Conservation (phyloP, 2,329 filamentous ascomycete genomes). For the Colletotrichum lentis region DNA sequence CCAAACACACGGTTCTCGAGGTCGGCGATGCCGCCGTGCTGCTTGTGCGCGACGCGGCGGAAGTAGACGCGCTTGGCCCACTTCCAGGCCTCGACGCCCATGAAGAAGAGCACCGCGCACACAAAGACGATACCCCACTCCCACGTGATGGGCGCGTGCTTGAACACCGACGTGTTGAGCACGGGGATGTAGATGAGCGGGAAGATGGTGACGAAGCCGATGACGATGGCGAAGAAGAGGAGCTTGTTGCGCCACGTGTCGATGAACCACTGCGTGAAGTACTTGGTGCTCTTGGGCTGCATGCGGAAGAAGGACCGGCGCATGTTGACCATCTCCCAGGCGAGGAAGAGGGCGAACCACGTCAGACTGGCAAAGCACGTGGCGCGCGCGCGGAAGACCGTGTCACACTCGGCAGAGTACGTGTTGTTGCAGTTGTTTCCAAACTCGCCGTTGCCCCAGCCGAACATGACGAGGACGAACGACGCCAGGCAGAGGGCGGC, state of each 20-base stretch:
- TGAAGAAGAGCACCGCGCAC: slow-evolving; percentile 63
- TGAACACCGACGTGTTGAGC: slow-evolving; percentile 65
- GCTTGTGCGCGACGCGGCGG: slow-evolving; percentile 44
- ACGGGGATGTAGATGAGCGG: slow-evolving; percentile 65
- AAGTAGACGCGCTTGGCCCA: slow-evolving; percentile 61
- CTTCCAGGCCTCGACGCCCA: slow-evolving; percentile 67
- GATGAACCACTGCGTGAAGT: slow-evolving; percentile 71
- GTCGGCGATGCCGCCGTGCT: slow-evolving; percentile 40
- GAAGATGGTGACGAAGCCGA: slow-evolving; percentile 57
- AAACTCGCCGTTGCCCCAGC: slow-evolving; percentile 61
- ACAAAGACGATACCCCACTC: slow-evolving; percentile 69
- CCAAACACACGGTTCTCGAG: slow-evolving; percentile 48
- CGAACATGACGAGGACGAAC: slow-evolving; percentile 62
- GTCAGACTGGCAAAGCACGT: slow-evolving; percentile 77
- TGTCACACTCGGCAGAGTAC: slow-evolving; percentile 62
- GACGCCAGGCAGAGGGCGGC: slow-evolving; percentile 64
- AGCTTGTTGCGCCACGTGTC: slow-evolving; percentile 76
- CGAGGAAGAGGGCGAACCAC: slow-evolving; percentile 77
- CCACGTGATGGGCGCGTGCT: slow-evolving; percentile 66
- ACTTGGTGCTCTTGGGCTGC: slow-evolving; percentile 67
- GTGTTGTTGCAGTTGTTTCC: slow-evolving; percentile 66
- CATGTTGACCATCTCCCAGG: slow-evolving; percentile 78
- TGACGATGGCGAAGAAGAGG: slow-evolving; percentile 67
- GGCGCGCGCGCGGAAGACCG: slow-evolving; percentile 73
- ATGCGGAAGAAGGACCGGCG: slow-evolving; percentile 77